Base-by-base conservation (phyloP, 2,329 filamentous ascomycete species). In the Neopestalotiopsis rosae region DNA sequence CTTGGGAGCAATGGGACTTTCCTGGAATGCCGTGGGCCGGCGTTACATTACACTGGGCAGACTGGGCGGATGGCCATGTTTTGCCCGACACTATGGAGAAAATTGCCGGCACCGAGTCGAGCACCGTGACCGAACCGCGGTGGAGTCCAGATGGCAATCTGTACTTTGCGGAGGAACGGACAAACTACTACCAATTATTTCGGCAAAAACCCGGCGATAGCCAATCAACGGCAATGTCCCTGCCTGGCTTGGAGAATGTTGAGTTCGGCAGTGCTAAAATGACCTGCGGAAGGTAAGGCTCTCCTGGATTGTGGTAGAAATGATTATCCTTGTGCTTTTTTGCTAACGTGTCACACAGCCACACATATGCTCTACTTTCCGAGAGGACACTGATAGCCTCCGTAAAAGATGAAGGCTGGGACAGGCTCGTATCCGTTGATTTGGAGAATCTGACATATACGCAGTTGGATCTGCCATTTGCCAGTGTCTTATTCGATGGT, bases 1-100 rank as follows among this genome's bases (percentile, higher is more conserved):
- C 77, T n/a, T 89, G 87, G 86, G 78, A 86, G 13, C 83, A 88
- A 69, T 89, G 87, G 87, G 77, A 84, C 20, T 85, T 88, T 71
- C 87, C 86, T 0, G 80, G 85, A 63, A 82, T 89, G 77, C 85
- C 85, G 0, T 89, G 86, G 78, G 82, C 82, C 1, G 81, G 82
- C 0, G 82, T 81, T 1, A 80, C 83, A 67, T 73, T 88, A 1
- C 82, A 81, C 72, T 72, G 80, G 61, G 85, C 82, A 0, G 78
- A 81, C 7, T 88, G 84, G 81, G 61, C 76, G 13, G 65, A 65
- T 1, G 73, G 78, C 58, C 79, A 77, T 0, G 73, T 74, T 2
- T 17, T 12, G 14, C 66, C 85, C 10, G 72, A 71, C 4, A 78
- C 81, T 17, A 57, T 72, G 2, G 77, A 69, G 0, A 71, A 80